phyloP scores from a whole-genome alignment of 176 grass and related monocot genomes.

The Cenchrus fungigraminus region DNA sequence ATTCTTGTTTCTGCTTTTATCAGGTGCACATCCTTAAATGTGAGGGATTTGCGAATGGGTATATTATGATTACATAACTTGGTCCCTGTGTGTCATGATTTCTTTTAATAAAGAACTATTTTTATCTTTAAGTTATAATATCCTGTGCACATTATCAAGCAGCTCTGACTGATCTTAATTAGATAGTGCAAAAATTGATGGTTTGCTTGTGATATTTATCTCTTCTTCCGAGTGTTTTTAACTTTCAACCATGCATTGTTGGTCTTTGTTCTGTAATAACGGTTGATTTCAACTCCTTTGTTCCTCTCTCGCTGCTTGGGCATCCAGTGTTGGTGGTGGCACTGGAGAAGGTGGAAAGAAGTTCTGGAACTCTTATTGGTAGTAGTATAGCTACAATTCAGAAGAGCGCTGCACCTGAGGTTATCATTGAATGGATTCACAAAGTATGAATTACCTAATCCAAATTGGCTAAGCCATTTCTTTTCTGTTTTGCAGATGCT shows the following conservation, averaged over 20 bases:
- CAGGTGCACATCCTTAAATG: slow-evolving; percentile 1
- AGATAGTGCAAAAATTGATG: background rate
- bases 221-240: background rate
- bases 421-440: slow-evolving; percentile 44
- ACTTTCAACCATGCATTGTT: slow-evolving; percentile 15
- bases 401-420: slow-evolving; percentile 97
- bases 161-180: background rate
- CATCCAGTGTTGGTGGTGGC: slow-evolving; percentile 86
- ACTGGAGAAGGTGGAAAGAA: slow-evolving; percentile 94
- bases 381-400: slow-evolving; percentile 98
- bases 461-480: slow-evolving; percentile 28
- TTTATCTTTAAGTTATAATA: no score
- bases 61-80: background rate
- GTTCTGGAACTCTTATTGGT: slow-evolving; percentile 87
- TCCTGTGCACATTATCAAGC: background rate
- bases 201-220: background rate
- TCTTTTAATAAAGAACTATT: background rate
- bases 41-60: background rate
- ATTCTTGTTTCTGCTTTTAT: slow-evolving; percentile 10
- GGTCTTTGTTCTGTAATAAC: no score
- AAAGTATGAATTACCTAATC: slow-evolving; percentile 21
- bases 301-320: slow-evolving; percentile 1
- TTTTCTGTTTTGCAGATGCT: slow-evolving; percentile 67
- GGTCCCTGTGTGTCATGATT: background rate
- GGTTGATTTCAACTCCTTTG: background rate